phyloP scores from a whole-genome alignment of 192 early-diverging fungal species.

The Coemansia asiatica region DNA sequence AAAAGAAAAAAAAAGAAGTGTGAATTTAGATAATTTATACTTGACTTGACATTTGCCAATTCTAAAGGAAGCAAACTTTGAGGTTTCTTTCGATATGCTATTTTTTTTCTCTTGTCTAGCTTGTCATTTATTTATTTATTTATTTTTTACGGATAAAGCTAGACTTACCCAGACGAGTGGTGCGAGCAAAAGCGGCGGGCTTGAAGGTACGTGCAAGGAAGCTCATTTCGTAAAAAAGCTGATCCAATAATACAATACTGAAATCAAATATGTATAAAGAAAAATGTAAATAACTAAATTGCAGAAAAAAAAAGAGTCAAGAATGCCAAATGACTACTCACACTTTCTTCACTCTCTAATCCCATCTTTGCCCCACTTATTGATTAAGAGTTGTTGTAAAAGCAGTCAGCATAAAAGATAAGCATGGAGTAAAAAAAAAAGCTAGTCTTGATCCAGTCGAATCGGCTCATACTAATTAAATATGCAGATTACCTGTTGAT shows the following conservation, averaged over 20 bases:
- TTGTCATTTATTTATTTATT: too few relatives aligned
- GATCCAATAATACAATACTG: not conserved
- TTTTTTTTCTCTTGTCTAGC: not conserved
- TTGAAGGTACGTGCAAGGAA: conserved; percentile 39
- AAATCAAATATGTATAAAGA: conserved; percentile 8
- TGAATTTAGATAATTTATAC: too few relatives aligned
- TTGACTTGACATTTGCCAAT: too few relatives aligned
- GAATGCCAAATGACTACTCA: not conserved
- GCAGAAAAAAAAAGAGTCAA: conserved; percentile 11
- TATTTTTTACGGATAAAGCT: too few relatives aligned
- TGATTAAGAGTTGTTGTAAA: too few relatives aligned
- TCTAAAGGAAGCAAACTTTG: too few relatives aligned
- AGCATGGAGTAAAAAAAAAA: too few relatives aligned
- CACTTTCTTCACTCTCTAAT: too few relatives aligned
- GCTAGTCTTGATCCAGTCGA: not conserved
- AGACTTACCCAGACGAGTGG: conserved; percentile 37
- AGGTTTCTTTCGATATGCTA: too few relatives aligned
- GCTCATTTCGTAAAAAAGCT: conserved; percentile 27
- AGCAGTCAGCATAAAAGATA: not conserved
- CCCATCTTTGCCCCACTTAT: too few relatives aligned
- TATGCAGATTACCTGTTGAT: not conserved
- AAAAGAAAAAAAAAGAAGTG: too few relatives aligned
- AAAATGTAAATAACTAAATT: not conserved
- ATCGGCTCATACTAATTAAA: not conserved
- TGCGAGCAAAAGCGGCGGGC: conserved; percentile 32